A percentile compares a stretch with the other conserved stretches of the same genome.
phyloP scores from a whole-genome alignment of 164 flowering plant genomes.

The Dillenia turbinata region DNA sequence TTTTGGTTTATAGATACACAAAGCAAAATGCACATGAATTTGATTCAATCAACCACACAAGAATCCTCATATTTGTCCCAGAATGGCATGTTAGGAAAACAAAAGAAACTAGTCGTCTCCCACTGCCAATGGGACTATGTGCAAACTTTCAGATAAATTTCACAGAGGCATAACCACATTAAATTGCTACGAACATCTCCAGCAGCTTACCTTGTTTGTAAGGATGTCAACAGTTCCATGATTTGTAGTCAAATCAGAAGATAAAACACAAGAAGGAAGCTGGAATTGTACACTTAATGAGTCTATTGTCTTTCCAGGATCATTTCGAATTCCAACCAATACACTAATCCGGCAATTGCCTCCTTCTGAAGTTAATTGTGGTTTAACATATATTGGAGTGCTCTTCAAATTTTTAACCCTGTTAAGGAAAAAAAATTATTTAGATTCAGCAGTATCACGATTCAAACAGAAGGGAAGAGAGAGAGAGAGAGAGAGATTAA shows the following conservation, averaged over 20 bases:
- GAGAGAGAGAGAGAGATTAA: neutral
- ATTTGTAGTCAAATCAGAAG: constrained; percentile 79
- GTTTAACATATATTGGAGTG: constrained; percentile 90
- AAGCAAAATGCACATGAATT: no score
- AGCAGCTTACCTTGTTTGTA: constrained; percentile 66
- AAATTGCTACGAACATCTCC: no score
- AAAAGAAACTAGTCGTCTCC: no score
- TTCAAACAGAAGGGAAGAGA: neutral
- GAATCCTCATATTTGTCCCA: no score
- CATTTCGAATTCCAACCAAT: constrained; percentile 77
- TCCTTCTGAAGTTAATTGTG: constrained; percentile 79
- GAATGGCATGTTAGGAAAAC: no score
- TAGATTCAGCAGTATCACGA: neutral
- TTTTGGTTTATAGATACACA: no score
- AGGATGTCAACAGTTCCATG: constrained; percentile 87
- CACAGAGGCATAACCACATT: no score
- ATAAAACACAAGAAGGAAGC: constrained; percentile 68
- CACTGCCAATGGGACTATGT: no score
- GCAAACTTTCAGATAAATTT: no score
- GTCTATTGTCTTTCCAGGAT: constrained; percentile 87
- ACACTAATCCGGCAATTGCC: constrained; percentile 78
- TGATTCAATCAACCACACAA: no score
- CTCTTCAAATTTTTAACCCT: constrained; percentile 86
- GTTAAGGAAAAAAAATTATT: constrained; percentile 2
- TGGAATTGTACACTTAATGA: constrained; percentile 66